These are phyloP conservation scores for Neofusicoccum parvum DNA, from an alignment of 2,329 filamentous ascomycete genomes.

Conservation along the genomic window DNA sequence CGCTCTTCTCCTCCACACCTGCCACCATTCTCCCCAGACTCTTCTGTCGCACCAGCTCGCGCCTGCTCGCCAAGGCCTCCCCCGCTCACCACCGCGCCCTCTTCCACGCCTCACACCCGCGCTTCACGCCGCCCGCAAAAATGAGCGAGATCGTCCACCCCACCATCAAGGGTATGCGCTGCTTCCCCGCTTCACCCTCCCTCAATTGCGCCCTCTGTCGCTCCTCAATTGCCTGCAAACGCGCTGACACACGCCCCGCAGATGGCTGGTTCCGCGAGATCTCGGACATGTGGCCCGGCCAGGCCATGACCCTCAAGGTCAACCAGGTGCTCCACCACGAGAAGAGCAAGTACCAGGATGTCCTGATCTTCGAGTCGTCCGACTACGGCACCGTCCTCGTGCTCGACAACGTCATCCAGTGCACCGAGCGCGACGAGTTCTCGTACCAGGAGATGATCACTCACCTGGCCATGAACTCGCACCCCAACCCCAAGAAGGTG, in stretches of 20 bases:
- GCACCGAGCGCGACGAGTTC: slow-evolving; percentile 98
- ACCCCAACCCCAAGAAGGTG: slow-evolving; percentile 97
- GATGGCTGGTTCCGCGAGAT: slow-evolving; percentile 99
- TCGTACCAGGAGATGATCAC: slow-evolving; percentile 99
- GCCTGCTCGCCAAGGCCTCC: background rate
- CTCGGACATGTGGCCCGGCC: slow-evolving; percentile 98
- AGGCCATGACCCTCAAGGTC: slow-evolving; percentile 89
- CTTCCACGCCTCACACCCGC: background rate
- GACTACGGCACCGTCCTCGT: slow-evolving; percentile 96
- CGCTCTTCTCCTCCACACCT: background rate
- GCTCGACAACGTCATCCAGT: slow-evolving; percentile 98
- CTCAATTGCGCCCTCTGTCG: background rate
- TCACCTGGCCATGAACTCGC: slow-evolving; percentile 96
- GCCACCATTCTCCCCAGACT: slow-evolving; percentile 10
- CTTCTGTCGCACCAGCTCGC: background rate
- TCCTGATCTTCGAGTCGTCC: slow-evolving; percentile 97
- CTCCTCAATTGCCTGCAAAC: background rate
- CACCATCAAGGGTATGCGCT: slow-evolving; percentile 69
- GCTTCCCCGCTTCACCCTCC: background rate
- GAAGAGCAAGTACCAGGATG: slow-evolving; percentile 98
- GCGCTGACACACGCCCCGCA: slow-evolving; percentile 41
- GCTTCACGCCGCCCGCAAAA: slow-evolving; percentile 35
- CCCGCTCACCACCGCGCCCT: background rate
- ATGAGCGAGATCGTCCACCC: slow-evolving; percentile 75
- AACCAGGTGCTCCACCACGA: slow-evolving; percentile 98